Evolutionary conservation across 83 land plant genomes (phyloP).

Genomic region (Diphasiastrum complanatum): DNA sequence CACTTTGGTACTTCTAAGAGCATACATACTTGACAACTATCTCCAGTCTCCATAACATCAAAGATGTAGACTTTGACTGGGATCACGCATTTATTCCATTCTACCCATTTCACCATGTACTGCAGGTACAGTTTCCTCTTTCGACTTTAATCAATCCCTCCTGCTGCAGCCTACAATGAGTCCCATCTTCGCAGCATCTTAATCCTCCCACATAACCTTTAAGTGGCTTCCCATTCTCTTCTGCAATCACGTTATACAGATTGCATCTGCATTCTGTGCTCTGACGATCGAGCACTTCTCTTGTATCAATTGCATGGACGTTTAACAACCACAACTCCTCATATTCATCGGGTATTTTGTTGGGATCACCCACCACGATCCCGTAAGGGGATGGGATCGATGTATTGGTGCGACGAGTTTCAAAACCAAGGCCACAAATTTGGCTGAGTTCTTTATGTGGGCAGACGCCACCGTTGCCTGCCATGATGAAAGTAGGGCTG

Average conservation of each 20-base stretch:
- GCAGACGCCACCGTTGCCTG: conserved; percentile 51
- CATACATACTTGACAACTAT: conserved; percentile 10
- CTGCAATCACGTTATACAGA: conserved; percentile 60
- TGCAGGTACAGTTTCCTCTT: conserved; percentile 55
- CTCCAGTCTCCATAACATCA: conserved; percentile 57
- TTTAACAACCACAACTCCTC: conserved; percentile 71
- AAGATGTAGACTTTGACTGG: conserved; percentile 68
- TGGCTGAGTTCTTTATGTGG: conserved; percentile 31
- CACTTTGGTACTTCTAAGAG: too few species aligned
- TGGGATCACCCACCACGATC: conserved; percentile 60
- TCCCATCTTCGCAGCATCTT: conserved; percentile 64
- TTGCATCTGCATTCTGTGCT: conserved; percentile 87
- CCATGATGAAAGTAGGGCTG: neutral
- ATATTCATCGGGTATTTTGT: conserved; percentile 54
- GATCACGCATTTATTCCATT: conserved; percentile 53
- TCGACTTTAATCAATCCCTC: conserved; percentile 38
- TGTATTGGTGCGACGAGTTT: conserved; percentile 68
- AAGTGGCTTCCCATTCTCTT: conserved; percentile 39
- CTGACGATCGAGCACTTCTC: conserved; percentile 54
- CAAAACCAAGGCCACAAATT: conserved; percentile 74
- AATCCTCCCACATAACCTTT: conserved; percentile 60
- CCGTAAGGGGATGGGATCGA: conserved; percentile 66
- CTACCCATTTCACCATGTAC: conserved; percentile 65
- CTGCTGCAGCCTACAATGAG: conserved; percentile 48
- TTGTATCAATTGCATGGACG: conserved; percentile 92